Evolutionary conservation across 2,329 filamentous ascomycete species (phyloP).

Genomic region (Leptosphaerulina australis): DNA sequence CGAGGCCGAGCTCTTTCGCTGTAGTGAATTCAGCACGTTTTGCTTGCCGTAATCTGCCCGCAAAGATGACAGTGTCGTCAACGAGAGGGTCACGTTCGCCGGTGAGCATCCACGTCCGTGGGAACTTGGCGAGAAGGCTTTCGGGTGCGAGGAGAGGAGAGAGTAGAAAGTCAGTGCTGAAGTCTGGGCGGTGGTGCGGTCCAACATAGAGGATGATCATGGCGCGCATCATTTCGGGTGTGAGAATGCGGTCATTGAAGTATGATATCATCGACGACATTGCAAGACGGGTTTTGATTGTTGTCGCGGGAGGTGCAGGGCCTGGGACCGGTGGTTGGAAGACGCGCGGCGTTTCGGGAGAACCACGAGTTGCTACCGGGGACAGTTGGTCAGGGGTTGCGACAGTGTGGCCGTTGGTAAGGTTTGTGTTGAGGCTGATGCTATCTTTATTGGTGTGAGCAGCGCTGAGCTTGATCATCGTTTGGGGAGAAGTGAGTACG

Average conservation of each 20-base stretch:
- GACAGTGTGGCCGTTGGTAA: conserved; percentile 28
- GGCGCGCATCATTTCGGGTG: conserved; percentile 97
- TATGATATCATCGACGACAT: conserved; percentile 98
- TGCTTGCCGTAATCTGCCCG: conserved; percentile 82
- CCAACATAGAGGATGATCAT: conserved; percentile 99
- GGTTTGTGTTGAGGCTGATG: conserved; percentile 26
- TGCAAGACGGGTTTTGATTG: conserved; percentile 82
- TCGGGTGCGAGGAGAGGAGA: conserved; percentile 91
- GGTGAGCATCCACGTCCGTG: conserved; percentile 91
- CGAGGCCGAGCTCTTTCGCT: conserved; percentile 62
- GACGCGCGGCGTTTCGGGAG: conserved; percentile 26
- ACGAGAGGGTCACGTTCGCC: conserved; percentile 95
- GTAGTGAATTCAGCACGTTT: conserved; percentile 65
- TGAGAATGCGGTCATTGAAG: conserved; percentile 92
- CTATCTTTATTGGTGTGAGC: conserved; percentile 47
- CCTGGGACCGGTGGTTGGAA: conserved; percentile 27
- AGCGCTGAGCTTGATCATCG: conserved; percentile 47
- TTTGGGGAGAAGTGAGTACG: conserved; percentile 42
- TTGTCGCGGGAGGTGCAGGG: conserved; percentile 51
- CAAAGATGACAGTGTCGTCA: conserved; percentile 96
- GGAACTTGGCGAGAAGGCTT: conserved; percentile 79
- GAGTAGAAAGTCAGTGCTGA: conserved; percentile 86
- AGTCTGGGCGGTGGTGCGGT: conserved; percentile 90
- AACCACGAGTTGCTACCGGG: conserved; percentile 12
- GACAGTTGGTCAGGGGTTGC: conserved; percentile 33